Conservation (phyloP, 768 basidiomycete species). For the Tylopilus felleus region DNA sequence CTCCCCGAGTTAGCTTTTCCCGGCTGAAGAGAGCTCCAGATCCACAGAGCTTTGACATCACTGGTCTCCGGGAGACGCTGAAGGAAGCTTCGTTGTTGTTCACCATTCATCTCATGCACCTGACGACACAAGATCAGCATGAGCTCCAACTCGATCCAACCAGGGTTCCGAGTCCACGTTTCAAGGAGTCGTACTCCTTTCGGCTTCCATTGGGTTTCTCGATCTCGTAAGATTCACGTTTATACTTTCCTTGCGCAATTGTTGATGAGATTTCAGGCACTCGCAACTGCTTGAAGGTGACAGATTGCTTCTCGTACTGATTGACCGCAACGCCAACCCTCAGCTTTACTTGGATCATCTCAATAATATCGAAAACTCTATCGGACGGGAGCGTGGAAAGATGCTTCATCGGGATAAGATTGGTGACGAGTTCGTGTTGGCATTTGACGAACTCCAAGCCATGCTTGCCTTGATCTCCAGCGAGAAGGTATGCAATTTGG, state of each 20-base stretch:
- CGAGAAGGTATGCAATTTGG: conserved; percentile 35
- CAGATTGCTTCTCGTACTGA: conserved; percentile 39
- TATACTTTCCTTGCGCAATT: neutral
- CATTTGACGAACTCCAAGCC: conserved; percentile 51
- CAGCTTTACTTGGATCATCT: conserved; percentile 38
- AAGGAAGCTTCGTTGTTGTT: conserved; percentile 21
- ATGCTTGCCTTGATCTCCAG: conserved; percentile 45
- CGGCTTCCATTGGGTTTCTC: conserved; percentile 21
- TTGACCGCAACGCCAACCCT: conserved; percentile 32
- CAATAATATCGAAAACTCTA: conserved; percentile 32
- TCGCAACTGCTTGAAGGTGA: conserved; percentile 41
- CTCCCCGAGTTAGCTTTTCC: neutral
- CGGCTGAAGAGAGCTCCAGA: conserved; percentile 7
- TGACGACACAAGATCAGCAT: conserved; percentile 31
- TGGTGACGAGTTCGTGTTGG: conserved; percentile 42
- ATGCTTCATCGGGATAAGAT: conserved; percentile 43
- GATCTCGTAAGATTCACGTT: conserved; percentile 17
- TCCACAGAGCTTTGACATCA: conserved; percentile 14
- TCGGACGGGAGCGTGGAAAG: conserved; percentile 32
- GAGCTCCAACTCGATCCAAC: conserved; percentile 26
- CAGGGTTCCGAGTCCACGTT: conserved; percentile 22
- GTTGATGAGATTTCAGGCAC: conserved; percentile 22
- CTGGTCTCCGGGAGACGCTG: conserved; percentile 17
- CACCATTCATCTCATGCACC: conserved; percentile 28
- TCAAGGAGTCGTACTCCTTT: conserved; percentile 26